Percentiles rank a stretch among this genome's conserved stretches.
Evolutionary conservation across 1,284 basidiomycete genomes (phyloP).

Genomic region (Pisolithus thermaeus): DNA sequence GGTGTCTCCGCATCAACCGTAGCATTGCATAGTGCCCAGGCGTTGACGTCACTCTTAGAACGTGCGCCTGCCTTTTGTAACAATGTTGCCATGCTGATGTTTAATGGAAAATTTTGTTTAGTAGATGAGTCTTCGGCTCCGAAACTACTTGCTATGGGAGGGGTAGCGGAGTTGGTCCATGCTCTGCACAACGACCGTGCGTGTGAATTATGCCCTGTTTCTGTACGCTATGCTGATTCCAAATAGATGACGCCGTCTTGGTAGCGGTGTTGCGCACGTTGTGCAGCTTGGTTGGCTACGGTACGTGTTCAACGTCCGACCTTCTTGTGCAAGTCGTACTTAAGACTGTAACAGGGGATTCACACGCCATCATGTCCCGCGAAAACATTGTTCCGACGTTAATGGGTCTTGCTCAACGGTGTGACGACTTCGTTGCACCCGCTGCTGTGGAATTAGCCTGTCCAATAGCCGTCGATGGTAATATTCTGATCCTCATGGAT

Average conservation of each 20-base stretch:
- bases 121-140: slow-evolving; percentile 12
- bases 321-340: background rate
- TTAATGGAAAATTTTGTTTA: background rate
- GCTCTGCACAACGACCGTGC: slow-evolving; percentile 16
- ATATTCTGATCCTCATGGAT: background rate
- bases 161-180: slow-evolving; percentile 16
- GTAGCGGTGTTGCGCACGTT: slow-evolving; percentile 20
- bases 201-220: background rate
- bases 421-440: slow-evolving; percentile 27
- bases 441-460: slow-evolving; percentile 23
- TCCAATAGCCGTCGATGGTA: slow-evolving; percentile 21
- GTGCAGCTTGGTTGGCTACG: slow-evolving; percentile 13
- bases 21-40: slow-evolving; percentile 26
- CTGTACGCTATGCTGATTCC: slow-evolving; percentile 1
- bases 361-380: slow-evolving; percentile 7
- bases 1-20: slow-evolving; percentile 10
- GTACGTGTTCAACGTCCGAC: slow-evolving; percentile 5
- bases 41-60: slow-evolving; percentile 21
- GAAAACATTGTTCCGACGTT: slow-evolving; percentile 10
- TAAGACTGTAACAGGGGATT: slow-evolving; percentile 6
- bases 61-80: slow-evolving; percentile 5
- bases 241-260: slow-evolving; percentile 14
- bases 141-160: slow-evolving; percentile 12
- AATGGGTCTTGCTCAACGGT: slow-evolving; percentile 15
- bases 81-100: background rate